Percentiles rank a stretch among this genome's conserved stretches.
Evolutionary conservation across 176 grass and related monocot genomes (phyloP).

Genomic region (Puccinellia tenuiflora): DNA sequence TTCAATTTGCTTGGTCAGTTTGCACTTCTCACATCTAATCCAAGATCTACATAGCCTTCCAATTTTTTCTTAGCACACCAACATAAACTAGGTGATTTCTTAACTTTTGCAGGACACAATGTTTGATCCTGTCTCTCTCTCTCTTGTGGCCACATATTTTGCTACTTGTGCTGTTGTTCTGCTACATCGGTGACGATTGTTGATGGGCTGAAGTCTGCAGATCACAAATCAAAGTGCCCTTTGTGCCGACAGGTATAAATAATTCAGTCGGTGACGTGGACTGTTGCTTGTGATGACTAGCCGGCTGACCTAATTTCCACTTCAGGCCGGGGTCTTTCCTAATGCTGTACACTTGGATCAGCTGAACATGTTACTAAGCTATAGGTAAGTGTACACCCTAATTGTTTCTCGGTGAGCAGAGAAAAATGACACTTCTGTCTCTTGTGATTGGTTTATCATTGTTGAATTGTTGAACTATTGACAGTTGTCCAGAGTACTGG

Average conservation of each 20-base stretch:
- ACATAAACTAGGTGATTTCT: background rate
- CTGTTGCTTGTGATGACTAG: background rate
- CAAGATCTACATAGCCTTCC: background rate
- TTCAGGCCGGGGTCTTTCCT: slow-evolving; percentile 62
- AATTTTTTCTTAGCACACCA: background rate
- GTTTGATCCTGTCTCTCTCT: slow-evolving; percentile 76
- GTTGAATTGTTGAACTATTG: background rate
- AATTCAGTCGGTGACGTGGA: background rate
- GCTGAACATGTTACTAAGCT: slow-evolving; percentile 63
- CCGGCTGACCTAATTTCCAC: background rate
- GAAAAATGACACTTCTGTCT: background rate
- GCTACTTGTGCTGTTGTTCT: slow-evolving; percentile 78
- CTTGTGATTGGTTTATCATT: background rate
- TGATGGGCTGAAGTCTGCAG: slow-evolving; percentile 52
- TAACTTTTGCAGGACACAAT: slow-evolving; percentile 51
- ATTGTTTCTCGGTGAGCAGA: background rate
- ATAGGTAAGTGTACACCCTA: slow-evolving; percentile 36
- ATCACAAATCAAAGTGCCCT: slow-evolving; percentile 66
- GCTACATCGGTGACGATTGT: slow-evolving; percentile 73
- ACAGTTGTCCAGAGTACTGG: slow-evolving; percentile 84
- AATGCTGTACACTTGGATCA: slow-evolving; percentile 64
- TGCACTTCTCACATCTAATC: background rate
- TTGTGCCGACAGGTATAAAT: slow-evolving; percentile 57
- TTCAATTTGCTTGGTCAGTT: slow-evolving; percentile 83
- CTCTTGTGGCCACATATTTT: slow-evolving; percentile 92